Evolutionary conservation across 208 protist species (phyloP), one percentile per base, ranked within the genome.

Genomic region (Strigomonas galati): DNA sequence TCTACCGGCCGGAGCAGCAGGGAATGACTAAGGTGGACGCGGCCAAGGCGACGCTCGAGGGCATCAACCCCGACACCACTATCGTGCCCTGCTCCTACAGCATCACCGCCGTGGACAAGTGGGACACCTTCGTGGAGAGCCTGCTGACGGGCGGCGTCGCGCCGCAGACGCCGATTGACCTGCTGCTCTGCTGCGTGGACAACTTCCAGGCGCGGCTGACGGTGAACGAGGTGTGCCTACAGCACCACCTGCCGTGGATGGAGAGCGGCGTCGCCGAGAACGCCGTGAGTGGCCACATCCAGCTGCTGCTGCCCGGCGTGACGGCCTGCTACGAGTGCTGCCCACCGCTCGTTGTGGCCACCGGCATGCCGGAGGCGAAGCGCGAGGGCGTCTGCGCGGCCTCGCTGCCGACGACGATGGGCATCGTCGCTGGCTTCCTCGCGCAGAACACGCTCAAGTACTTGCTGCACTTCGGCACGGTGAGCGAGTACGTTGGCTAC

Each of bases 221-320:
- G 17, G 91, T 99, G 28, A 99, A 99, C 80, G 74, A 87, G 67
- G 94, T 92, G 19, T 98, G 95, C 80, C 84, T 95, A 23, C 88
- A 94, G 60, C 79, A 91, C 64, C 67, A 69, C 26, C 79, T 96
- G 49, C 67, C 67, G 30, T 99, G 97, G 96, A 98, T 99, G 91
- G 97, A 99, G 63, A 95, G 84, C 44, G 98, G 98, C 49, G 98
- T 99, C 1, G 78, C 85, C 7, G 98, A 99, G 76, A 95, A 98
- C 80, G 98, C 98, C 19, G 93, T 99, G 7, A 98, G 95, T 27
- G 97, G 97, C n/a, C 97, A 99, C 84, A 98, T 99, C 60, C 98
- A 99, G 83, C 81, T 98, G 35, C 76, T 98, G 7, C 65, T 95
- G 4, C 97, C 97, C 0, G 97, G 97, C 35, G 74, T 89, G 51